A percentile compares a stretch with the other conserved stretches of the same genome.
These are phyloP conservation scores for Colletotrichum abscissum DNA, from an alignment of 2,329 filamentous ascomycete species.

Conservation along the genomic window DNA sequence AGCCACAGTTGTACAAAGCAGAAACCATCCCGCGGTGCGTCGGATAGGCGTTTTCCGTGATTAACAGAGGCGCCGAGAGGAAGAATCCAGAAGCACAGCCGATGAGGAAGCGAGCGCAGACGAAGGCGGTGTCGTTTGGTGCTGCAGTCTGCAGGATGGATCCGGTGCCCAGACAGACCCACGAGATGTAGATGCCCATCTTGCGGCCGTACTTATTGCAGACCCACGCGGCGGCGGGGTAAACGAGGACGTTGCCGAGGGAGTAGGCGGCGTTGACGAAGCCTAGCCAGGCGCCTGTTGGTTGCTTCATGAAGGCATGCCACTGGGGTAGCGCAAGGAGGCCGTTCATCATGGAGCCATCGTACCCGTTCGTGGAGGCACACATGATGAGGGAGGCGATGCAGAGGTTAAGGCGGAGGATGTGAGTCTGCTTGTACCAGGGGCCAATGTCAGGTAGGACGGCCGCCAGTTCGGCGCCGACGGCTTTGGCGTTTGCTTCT, in stretches of 20 bases:
- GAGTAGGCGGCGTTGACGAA: constrained; percentile 42
- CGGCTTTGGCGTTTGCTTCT: constrained; percentile 22
- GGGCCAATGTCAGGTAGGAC: constrained; percentile 25
- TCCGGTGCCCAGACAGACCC: not conserved
- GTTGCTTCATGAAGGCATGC: constrained; percentile 27
- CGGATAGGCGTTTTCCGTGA: constrained; percentile 47
- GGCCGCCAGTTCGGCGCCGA: constrained; percentile 26
- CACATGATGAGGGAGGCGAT: constrained; percentile 24
- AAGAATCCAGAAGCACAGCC: constrained; percentile 45
- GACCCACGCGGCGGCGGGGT: constrained; percentile 49
- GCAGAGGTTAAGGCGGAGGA: constrained; percentile 32
- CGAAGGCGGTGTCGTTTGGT: constrained; percentile 42
- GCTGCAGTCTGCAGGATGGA: constrained; percentile 41
- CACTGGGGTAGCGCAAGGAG: constrained; percentile 26
- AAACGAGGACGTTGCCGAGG: constrained; percentile 46
- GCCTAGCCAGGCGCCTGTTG: constrained; percentile 17
- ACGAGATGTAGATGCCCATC: constrained; percentile 14
- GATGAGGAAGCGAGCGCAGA: constrained; percentile 46
- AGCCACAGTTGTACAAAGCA: constrained; percentile 13
- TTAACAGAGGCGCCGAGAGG: constrained; percentile 44
- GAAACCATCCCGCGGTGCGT: constrained; percentile 39
- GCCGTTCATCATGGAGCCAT: constrained; percentile 34
- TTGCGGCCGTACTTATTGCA: constrained; percentile 31
- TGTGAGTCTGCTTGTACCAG: constrained; percentile 28
- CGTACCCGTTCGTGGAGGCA: constrained; percentile 31